phyloP scores from a whole-genome alignment of 2,329 filamentous ascomycete genomes.

The Fusarium acutatum region DNA sequence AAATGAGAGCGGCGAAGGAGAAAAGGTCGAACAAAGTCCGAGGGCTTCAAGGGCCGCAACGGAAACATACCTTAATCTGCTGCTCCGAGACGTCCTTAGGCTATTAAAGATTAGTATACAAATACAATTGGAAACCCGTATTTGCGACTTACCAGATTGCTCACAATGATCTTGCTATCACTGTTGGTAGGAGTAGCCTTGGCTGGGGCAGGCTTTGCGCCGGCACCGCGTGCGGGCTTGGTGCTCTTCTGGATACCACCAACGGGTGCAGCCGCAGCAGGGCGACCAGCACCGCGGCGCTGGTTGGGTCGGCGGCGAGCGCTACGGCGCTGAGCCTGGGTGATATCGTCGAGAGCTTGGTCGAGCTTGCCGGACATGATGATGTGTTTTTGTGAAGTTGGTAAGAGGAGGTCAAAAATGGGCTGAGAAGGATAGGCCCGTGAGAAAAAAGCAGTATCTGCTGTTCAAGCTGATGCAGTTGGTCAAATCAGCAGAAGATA shows the following conservation, averaged over 20 bases:
- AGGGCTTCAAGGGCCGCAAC: constrained; percentile 73
- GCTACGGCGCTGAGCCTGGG: constrained; percentile 76
- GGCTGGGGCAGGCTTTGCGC: constrained; percentile 69
- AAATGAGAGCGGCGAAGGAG: constrained; percentile 51
- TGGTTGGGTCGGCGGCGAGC: constrained; percentile 61
- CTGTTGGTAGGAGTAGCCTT: constrained; percentile 69
- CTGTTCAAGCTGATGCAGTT: constrained; percentile 35
- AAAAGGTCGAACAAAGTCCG: constrained; percentile 74
- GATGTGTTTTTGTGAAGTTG: constrained; percentile 36
- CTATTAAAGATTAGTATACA: constrained; percentile 65
- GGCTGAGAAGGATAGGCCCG: constrained; percentile 8
- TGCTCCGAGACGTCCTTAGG: constrained; percentile 95
- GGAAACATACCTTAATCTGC: constrained; percentile 99
- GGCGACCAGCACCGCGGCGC: constrained; percentile 60
- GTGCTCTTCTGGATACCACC: constrained; percentile 87
- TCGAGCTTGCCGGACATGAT: constrained; percentile 95
- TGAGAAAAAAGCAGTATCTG: constrained; percentile 14
- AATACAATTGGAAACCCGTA: background rate
- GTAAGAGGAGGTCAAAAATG: constrained; percentile 17
- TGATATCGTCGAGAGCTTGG: constrained; percentile 96
- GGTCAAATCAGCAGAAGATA: constrained; percentile 38
- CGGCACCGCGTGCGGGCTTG: constrained; percentile 66
- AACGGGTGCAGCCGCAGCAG: constrained; percentile 72
- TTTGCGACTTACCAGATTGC: constrained; percentile 82
- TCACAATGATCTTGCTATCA: constrained; percentile 98